Base-by-base conservation (phyloP, 352 stramenopile species). In the Globisporangium acanthophoron region DNA sequence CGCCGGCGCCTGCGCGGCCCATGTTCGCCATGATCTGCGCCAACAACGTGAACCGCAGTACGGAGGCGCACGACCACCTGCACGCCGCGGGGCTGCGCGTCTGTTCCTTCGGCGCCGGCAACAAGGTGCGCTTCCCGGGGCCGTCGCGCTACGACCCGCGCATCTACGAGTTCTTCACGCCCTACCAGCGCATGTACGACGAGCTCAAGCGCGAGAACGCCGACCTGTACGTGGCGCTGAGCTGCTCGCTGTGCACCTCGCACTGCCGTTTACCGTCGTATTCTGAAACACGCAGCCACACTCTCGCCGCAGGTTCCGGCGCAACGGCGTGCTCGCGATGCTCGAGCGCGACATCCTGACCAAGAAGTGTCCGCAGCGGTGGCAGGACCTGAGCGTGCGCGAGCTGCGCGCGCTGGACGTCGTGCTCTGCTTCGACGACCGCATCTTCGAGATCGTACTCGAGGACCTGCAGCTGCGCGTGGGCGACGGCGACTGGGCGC, bases 31-130 rank as follows among this genome's bases (percentile, higher is more conserved):
- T 94, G 68, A 76, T 95, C 41, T 95, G 85, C 64, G 77, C 67
- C 29, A 93, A 90, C 71, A 95, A 95, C 63, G 85, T 95, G 37
- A 95, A 95, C 58, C 76, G 85, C 41, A 93, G 83, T 61, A 79
- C 85, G 31, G 85, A 80, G 31, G 85, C 85, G 39, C 85, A 95
- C 60, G 75, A 70, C 29, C 64, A 67, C 39, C 60, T 95, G 50
- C 62, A 70, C 9, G 55, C 67, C 5, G 78, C 71, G 8, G 85
- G 85, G 0, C 49, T 94, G 37, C 69, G 80, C 47, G 85, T 91
- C 15, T 77, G 74, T 52, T 92, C 80, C 9, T 94, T 85, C 56
- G 85, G 85, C 24, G 77, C 78, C 1, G 83, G 82, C 0, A 66
- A 64, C 13, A 60, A 62, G 37, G 85, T 95, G 50, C 73, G 66